Evolutionary conservation across 345 rosid species (phyloP).

Genomic region (Gynandropsis gynandra): DNA sequence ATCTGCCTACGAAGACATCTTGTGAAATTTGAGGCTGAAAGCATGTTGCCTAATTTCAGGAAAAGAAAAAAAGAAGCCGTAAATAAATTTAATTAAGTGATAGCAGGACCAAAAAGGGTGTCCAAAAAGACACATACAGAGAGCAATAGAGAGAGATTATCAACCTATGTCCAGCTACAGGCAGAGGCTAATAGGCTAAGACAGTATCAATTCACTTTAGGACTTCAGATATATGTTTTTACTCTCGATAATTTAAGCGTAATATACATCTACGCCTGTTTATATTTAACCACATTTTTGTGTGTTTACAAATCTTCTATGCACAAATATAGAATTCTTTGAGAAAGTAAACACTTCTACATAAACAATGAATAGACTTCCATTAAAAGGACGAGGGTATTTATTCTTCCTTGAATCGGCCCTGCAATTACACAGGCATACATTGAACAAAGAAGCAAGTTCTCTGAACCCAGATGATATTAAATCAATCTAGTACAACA

Average conservation of each 20-base stretch:
- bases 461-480: too few species aligned
- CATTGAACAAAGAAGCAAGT: too few species aligned
- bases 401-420: neutral
- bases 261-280: too few species aligned
- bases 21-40: slow-evolving; percentile 90
- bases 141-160: neutral
- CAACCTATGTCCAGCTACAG: slow-evolving; percentile 1
- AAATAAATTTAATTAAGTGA: slow-evolving; percentile 8
- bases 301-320: neutral
- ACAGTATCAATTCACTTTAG: neutral
- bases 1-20: slow-evolving; percentile 86
- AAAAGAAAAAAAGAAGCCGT: slow-evolving; percentile 21
- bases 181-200: neutral
- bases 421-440: too few species aligned
- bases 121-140: neutral
- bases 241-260: neutral
- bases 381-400: neutral
- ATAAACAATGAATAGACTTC: neutral
- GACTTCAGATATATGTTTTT: neutral
- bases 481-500: too few species aligned
- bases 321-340: neutral
- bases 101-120: slow-evolving; percentile 12
- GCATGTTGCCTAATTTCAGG: slow-evolving; percentile 68
- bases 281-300: neutral
- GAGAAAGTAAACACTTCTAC: neutral